phyloP scores from a whole-genome alignment of 2,329 filamentous ascomycete species.

The Fusarium compactum region DNA sequence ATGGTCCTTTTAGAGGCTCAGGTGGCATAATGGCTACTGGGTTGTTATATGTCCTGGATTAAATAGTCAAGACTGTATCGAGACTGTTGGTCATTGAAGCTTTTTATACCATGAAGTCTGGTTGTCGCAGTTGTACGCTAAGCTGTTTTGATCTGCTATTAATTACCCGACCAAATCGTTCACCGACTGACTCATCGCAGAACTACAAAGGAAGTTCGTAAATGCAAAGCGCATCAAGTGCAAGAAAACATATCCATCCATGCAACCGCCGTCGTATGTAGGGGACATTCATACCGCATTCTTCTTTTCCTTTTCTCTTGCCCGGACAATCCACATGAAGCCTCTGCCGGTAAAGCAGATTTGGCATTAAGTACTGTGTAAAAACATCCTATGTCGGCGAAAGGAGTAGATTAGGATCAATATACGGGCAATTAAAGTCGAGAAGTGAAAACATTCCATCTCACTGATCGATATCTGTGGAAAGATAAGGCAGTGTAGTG shows the following conservation, averaged over 20 bases:
- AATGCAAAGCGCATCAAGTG: not conserved
- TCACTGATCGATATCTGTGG: not conserved
- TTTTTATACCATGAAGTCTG: not conserved
- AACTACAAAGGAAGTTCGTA: not conserved
- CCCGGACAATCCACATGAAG: too few species aligned
- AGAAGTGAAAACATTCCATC: not conserved
- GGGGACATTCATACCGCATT: not conserved
- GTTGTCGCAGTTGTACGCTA: not conserved
- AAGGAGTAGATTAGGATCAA: not conserved
- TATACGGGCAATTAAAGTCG: not conserved
- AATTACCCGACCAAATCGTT: not conserved
- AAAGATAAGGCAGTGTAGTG: not conserved
- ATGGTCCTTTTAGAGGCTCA: not conserved
- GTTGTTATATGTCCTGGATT: not conserved
- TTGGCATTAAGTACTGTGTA: too few species aligned
- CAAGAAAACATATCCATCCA: rapidly evolving
- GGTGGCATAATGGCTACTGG: not conserved
- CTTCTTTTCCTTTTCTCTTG: too few species aligned
- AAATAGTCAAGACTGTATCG: not conserved
- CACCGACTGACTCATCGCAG: not conserved
- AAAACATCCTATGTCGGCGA: too few species aligned
- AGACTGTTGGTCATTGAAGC: not conserved
- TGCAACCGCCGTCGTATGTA: not conserved
- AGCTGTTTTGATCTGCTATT: not conserved
- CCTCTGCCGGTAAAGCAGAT: too few species aligned